Evolutionary conservation across 371 early-diverging fungal genomes (phyloP).

Genomic region (Haplosporangium sp.): DNA sequence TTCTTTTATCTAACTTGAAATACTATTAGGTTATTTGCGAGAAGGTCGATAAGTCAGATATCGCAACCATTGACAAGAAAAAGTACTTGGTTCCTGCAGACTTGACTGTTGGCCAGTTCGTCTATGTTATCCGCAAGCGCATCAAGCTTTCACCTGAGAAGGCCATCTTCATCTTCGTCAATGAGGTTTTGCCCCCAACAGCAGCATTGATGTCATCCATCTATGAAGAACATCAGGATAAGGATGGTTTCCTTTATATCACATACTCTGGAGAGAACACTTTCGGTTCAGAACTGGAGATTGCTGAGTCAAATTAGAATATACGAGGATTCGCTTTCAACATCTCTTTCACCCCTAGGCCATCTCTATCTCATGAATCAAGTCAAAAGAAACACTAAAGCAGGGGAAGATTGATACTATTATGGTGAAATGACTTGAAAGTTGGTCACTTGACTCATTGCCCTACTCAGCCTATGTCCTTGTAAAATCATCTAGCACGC

Average conservation of each 20-base stretch:
- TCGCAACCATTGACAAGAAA: conserved; percentile 97
- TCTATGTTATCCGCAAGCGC: conserved; percentile 95
- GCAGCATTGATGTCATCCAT: conserved; percentile 90
- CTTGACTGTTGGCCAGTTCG: conserved; percentile 97
- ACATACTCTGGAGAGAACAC: conserved; percentile 91
- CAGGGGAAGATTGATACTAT: conserved; percentile 5
- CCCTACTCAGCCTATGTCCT: not conserved
- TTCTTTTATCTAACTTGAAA: not conserved
- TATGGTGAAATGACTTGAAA: not conserved
- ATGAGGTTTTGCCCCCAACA: conserved; percentile 93
- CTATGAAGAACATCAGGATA: conserved; percentile 95
- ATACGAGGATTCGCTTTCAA: not conserved
- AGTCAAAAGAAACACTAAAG: not conserved
- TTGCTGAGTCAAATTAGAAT: conserved; percentile 18
- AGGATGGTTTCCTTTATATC: conserved; percentile 96
- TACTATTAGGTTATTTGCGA: conserved; percentile 85
- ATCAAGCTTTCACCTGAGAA: conserved; percentile 95
- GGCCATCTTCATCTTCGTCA: conserved; percentile 98
- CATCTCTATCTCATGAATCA: not conserved
- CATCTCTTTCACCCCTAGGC: conserved; percentile 1
- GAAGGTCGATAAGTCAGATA: conserved; percentile 96
- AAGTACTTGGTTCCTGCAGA: conserved; percentile 98
- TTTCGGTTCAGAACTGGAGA: conserved; percentile 67
- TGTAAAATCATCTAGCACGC: not conserved
- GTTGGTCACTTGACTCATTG: not conserved